Evolutionary conservation across 345 rosid species (phyloP).

Genomic region (Ceriops tagal): DNA sequence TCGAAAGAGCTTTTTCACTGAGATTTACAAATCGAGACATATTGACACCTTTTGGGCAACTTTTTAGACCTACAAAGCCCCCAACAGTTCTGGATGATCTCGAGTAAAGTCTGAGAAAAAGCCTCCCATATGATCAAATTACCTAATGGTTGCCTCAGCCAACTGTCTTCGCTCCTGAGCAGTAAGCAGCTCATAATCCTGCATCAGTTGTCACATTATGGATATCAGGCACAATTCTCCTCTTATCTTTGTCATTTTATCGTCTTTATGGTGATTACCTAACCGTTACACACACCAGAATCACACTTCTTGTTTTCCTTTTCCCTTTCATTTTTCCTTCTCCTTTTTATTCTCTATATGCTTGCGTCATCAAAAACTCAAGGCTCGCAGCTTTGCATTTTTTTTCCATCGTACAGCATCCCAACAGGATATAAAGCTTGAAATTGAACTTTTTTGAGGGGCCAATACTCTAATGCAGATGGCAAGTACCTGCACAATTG

Average conservation of each 20-base stretch:
- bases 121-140: not conserved
- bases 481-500: conserved; percentile 62
- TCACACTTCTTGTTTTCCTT: too few species aligned
- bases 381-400: too few species aligned
- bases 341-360: too few species aligned
- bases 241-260: not conserved
- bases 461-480: not conserved
- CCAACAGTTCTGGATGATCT: not conserved
- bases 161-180: conserved; percentile 34
- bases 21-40: not conserved
- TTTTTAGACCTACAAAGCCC: not conserved
- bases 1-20: too few species aligned
- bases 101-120: not conserved
- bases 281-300: too few species aligned
- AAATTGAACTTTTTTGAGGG: not conserved
- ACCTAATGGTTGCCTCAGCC: conserved; percentile 42
- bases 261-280: not conserved
- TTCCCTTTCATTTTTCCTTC: too few species aligned
- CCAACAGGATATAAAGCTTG: not conserved
- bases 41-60: not conserved
- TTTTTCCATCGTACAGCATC: too few species aligned
- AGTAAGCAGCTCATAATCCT: conserved; percentile 57
- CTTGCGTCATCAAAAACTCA: too few species aligned
- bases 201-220: conserved; percentile 19
- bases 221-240: not conserved